Percentiles rank a stretch among this genome's conserved stretches.
Evolutionary conservation across 768 basidiomycete species (phyloP).

Genomic region (Termitomyces sp.): DNA sequence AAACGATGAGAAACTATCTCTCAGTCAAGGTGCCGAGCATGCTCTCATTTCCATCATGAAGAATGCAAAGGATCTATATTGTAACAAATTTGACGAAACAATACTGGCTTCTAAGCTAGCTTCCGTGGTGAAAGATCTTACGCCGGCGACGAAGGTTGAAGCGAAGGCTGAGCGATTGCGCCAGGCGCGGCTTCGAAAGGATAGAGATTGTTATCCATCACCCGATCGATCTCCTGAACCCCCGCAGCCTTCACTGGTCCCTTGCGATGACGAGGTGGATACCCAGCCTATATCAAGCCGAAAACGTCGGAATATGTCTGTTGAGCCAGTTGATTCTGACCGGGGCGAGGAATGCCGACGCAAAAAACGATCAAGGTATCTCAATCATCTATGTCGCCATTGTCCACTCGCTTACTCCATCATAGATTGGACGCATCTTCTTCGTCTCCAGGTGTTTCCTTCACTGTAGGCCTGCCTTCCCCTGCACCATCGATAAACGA

Average conservation of each 20-base stretch:
- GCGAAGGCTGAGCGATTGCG: conserved; percentile 10
- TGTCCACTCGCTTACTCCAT: not conserved
- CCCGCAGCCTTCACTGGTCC: not conserved
- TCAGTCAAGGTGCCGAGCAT: conserved; percentile 18
- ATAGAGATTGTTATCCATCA: conserved; percentile 15
- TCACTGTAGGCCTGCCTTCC: conserved; percentile 5
- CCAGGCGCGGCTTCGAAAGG: not conserved
- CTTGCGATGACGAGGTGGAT: not conserved
- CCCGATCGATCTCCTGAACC: conserved; percentile 16
- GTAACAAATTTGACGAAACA: conserved; percentile 22
- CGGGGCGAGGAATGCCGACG: not conserved
- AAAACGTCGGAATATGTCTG: conserved; percentile 13
- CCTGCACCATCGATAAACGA: conserved; percentile 10
- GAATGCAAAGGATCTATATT: conserved; percentile 18
- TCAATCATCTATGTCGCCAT: no score
- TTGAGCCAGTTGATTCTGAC: not conserved
- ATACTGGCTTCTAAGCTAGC: conserved; percentile 25
- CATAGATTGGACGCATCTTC: not conserved
- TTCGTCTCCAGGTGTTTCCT: not conserved
- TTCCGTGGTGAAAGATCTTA: conserved; percentile 24
- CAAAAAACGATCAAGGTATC: conserved; percentile 16
- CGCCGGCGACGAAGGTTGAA: conserved; percentile 15
- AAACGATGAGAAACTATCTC: conserved; percentile 15
- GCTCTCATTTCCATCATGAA: conserved; percentile 21
- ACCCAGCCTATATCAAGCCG: conserved; percentile 1